Conservation (phyloP, 192 early-diverging fungal genomes). For the Chytriomyces hyalinus region DNA sequence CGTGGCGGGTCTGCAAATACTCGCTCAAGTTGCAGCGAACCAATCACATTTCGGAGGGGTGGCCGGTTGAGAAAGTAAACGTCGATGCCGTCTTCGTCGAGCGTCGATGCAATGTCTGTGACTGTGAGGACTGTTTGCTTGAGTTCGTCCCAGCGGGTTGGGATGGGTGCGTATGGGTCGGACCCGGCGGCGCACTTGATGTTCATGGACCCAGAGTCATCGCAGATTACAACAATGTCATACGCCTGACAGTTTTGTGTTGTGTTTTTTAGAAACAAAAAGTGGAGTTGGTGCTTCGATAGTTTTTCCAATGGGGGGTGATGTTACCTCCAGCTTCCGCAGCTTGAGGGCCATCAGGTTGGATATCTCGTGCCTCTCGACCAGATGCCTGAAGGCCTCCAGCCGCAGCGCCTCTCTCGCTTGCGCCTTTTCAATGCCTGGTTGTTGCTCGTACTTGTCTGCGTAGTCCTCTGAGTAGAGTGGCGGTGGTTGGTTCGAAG, state of each 20-base stretch:
- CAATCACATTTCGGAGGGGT: slow-evolving; percentile 1
- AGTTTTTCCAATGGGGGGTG: no score
- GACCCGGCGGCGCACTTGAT: neutral
- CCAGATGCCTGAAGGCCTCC: neutral
- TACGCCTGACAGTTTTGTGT: slow-evolving; percentile 10
- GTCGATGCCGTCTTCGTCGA: slow-evolving; percentile 32
- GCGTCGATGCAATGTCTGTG: slow-evolving; percentile 17
- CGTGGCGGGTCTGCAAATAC: neutral
- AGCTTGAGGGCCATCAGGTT: slow-evolving; percentile 29
- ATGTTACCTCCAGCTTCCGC: slow-evolving; percentile 14
- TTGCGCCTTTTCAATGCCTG: no score
- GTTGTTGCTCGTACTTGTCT: no score
- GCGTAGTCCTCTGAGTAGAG: no score
- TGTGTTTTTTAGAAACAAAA: neutral
- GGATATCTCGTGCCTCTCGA: slow-evolving; percentile 9
- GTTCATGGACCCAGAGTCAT: slow-evolving; percentile 35
- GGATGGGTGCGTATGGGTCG: slow-evolving; percentile 24
- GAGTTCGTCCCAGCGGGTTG: slow-evolving; percentile 37
- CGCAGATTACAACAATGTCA: slow-evolving; percentile 32
- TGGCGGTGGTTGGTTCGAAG: no score
- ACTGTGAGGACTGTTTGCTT: slow-evolving; percentile 11
- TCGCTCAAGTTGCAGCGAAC: neutral
- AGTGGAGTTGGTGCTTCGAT: neutral
- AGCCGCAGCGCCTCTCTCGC: neutral
- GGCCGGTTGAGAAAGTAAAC: slow-evolving; percentile 34